Percentiles rank a stretch among this genome's conserved stretches.
Conservation (phyloP, 371 early-diverging fungal genomes). For the Mortierella sp. region DNA sequence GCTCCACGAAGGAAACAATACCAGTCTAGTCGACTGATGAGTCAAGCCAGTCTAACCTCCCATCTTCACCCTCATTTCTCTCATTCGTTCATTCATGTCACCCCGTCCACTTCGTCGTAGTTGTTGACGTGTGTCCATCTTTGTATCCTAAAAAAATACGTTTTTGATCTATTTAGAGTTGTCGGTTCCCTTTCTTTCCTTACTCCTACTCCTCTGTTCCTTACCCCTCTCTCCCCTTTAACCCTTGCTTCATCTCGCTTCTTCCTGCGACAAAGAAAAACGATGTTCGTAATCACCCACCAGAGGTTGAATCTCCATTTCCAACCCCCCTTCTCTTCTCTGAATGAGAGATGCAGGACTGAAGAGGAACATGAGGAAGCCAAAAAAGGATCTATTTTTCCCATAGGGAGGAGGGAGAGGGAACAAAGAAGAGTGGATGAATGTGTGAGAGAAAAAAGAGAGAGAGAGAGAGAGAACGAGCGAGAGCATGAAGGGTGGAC, state of each 20-base stretch:
- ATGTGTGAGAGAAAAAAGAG: background rate
- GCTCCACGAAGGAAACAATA: too few species aligned
- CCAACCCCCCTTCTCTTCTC: background rate
- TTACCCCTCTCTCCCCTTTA: background rate
- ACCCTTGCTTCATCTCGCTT: conserved; percentile 12
- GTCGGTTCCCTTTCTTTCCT: background rate
- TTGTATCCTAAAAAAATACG: too few species aligned
- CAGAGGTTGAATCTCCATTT: background rate
- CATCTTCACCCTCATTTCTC: background rate
- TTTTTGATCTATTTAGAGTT: background rate
- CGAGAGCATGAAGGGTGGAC: background rate
- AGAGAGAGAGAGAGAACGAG: background rate
- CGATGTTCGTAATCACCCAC: conserved; percentile 4
- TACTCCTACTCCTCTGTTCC: background rate
- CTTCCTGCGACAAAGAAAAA: background rate
- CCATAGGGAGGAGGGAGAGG: background rate
- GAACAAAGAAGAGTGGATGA: background rate
- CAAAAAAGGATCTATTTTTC: background rate
- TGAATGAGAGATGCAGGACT: background rate
- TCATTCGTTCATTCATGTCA: background rate
- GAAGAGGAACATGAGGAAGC: background rate
- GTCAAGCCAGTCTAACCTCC: background rate
- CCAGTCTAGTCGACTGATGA: background rate
- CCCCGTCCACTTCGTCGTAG: background rate
- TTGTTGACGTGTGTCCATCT: background rate